These are phyloP conservation scores for Debaryomyces udenii DNA, from an alignment of 1,139 yeast species.

Conservation along the genomic window DNA sequence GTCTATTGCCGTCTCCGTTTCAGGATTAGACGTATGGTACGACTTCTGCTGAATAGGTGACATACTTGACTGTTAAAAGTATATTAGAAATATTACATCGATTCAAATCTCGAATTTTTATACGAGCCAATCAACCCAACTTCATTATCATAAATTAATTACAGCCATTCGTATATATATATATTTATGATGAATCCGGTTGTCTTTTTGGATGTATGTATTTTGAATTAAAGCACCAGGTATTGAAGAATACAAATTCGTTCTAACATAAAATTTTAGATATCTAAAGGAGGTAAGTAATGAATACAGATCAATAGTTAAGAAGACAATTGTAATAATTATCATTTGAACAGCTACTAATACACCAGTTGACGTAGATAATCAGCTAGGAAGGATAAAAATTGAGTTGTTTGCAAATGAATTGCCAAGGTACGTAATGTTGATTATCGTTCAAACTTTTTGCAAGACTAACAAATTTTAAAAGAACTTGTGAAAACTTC, in stretches of 20 bases:
- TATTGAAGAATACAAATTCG: background rate
- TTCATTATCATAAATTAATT: background rate
- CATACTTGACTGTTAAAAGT: slow-evolving; percentile 5
- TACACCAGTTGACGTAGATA: slow-evolving; percentile 13
- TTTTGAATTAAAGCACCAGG: background rate
- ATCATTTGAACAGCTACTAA: slow-evolving; percentile 14
- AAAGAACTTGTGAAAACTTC: slow-evolving; percentile 53
- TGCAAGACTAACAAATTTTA: slow-evolving; percentile 18
- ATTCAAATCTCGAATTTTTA: background rate
- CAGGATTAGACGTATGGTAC: slow-evolving; percentile 70
- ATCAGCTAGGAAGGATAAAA: slow-evolving; percentile 44
- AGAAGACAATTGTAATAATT: no score
- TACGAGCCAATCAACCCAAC: background rate
- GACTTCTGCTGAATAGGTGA: slow-evolving; percentile 21
- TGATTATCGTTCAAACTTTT: background rate
- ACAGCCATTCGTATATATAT: background rate
- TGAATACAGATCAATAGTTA: no score
- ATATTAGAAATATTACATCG: background rate
- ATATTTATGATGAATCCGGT: slow-evolving; percentile 25
- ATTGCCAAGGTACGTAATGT: slow-evolving; percentile 38
- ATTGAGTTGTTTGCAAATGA: slow-evolving; percentile 43
- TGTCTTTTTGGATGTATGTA: slow-evolving; percentile 42
- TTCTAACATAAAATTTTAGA: slow-evolving; percentile 15
- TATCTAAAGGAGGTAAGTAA: slow-evolving; percentile 27
- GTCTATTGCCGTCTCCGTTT: slow-evolving; percentile 74